phyloP scores from a whole-genome alignment of 2,329 filamentous ascomycete species.

The Hymenoscyphus albidus region DNA sequence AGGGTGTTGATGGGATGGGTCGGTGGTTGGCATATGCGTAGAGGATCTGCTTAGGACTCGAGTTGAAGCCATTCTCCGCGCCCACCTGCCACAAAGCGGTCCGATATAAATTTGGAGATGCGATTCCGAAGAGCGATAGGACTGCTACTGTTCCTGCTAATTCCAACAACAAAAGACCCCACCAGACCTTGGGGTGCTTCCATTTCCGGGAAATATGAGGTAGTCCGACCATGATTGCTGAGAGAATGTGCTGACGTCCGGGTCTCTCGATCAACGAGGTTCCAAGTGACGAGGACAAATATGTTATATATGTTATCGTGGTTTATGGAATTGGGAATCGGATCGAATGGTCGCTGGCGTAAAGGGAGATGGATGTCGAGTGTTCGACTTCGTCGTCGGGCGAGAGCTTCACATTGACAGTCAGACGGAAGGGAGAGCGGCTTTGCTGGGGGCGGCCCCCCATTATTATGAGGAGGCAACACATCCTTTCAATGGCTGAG shows the following conservation, averaged over 20 bases:
- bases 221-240: constrained; percentile 17
- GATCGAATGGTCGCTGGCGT: constrained; percentile 11
- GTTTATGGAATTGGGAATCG: background rate
- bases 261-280: constrained; percentile 18
- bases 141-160: constrained; percentile 60
- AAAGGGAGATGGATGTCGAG: constrained; percentile 14
- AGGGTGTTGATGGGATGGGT: constrained; percentile 56
- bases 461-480: constrained; percentile 14
- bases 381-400: constrained; percentile 16
- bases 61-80: constrained; percentile 68
- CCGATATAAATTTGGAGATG: constrained; percentile 69
- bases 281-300: background rate
- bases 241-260: constrained; percentile 6
- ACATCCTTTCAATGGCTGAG: constrained; percentile 8
- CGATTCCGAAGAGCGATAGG: constrained; percentile 68
- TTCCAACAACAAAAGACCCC: constrained; percentile 60
- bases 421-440: background rate
- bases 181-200: constrained; percentile 44
- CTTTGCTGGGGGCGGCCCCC: constrained; percentile 5
- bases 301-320: background rate
- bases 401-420: constrained; percentile 16
- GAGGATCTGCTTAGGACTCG: constrained; percentile 63
- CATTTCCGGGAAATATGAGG: constrained; percentile 37
- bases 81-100: constrained; percentile 71
- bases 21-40: constrained; percentile 72